Evolutionary conservation across 1,139 yeast species (phyloP).

Genomic region (Debaryomyces coudertii): DNA sequence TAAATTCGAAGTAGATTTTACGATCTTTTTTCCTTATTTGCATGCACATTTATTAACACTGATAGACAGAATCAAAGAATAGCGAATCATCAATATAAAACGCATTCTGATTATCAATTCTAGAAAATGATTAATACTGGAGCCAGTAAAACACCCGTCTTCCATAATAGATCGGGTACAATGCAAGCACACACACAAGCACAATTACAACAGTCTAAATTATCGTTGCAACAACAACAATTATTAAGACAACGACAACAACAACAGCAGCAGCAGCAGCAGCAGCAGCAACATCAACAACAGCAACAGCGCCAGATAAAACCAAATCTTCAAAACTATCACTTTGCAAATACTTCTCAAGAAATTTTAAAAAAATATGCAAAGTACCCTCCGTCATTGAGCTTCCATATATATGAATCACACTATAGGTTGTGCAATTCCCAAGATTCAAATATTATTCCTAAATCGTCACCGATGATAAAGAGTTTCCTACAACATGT

Average conservation of each 20-base stretch:
- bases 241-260: constrained; percentile 45
- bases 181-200: constrained; percentile 12
- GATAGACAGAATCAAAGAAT: neutral
- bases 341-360: constrained; percentile 71
- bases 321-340: constrained; percentile 39
- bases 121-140: constrained; percentile 6
- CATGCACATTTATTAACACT: neutral
- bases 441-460: constrained; percentile 75
- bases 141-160: constrained; percentile 4
- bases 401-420: constrained; percentile 86
- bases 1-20: constrained; percentile 1
- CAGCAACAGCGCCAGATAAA: constrained; percentile 37
- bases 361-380: constrained; percentile 79
- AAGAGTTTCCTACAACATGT: constrained; percentile 80
- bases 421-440: constrained; percentile 79
- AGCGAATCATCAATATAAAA: neutral
- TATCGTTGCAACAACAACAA: constrained; percentile 30
- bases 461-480: constrained; percentile 78
- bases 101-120: neutral
- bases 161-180: constrained; percentile 4
- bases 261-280: constrained; percentile 23
- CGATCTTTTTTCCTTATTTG: neutral
- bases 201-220: constrained; percentile 21
- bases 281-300: constrained; percentile 32
- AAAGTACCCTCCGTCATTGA: constrained; percentile 78